Base-by-base conservation (phyloP, 2,329 filamentous ascomycete genomes). In the Chrysosporium keratinophilum region DNA sequence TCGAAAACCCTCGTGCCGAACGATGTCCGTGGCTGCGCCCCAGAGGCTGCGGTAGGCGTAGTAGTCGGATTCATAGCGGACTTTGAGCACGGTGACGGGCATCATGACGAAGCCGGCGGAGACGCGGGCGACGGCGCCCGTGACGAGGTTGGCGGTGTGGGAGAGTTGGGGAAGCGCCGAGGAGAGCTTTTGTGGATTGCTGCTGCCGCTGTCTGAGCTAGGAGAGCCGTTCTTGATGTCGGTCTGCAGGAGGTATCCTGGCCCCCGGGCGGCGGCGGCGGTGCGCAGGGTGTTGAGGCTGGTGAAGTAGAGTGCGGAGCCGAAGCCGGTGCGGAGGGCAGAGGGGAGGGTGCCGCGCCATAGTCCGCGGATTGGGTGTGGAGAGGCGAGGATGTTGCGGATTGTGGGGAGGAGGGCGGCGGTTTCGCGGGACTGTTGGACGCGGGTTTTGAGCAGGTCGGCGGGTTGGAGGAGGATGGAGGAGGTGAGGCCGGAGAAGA, bases 11-110 rank as follows among this genome's bases (percentile, higher is more conserved):
- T 91, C 84, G 0, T 75, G 80, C 6, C 76, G 76, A 50, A 84
- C 72, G 28, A 97, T 96, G 61, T 93, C 88, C 34, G 74, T 74
- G 1, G 79, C 82, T 0, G 93, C 93, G 37, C 81, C 77, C 40
- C 78, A 71, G 20, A 97, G 75, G 1, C 88, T 91, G 20, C 78
- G 78, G 72, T 97, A 97, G 2, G 81, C 74, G 73, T 96, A 98
- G 42, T 91, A 74, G 57, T 79, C 89, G 23, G 85, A 91, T 69
- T 98, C 93, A 66, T 95, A 97, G 43, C 93, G 87, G 42, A 97
- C 93, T 67, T 98, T 98, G 64, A 98, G 84, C 43, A 98, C 85
- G 1, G 93, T 98, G 57, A 97, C 81, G 1, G 93, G 93, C 87
- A 96, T 97, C 71, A 97, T 82, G 44, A 94, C 73, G 64, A 96